A percentile compares a stretch with the other conserved stretches of the same genome.
Evolutionary conservation across 148 eudicot species (phyloP).

Genomic region (Diospyros kaki): DNA sequence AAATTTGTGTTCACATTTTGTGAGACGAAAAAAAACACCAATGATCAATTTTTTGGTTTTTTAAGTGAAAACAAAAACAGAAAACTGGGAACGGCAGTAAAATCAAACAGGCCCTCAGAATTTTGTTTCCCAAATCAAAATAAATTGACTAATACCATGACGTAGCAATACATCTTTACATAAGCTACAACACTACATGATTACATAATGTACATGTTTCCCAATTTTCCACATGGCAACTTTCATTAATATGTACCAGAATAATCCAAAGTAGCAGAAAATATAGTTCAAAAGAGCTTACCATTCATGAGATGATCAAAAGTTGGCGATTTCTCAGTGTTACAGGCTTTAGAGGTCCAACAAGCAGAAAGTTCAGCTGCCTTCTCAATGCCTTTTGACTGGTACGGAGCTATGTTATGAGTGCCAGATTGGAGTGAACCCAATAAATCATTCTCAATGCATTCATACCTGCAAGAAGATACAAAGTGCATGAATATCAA

Average conservation of each 20-base stretch:
- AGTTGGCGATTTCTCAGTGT: slow-evolving; percentile 12
- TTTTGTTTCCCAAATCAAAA: too few species aligned
- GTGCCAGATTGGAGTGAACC: slow-evolving; percentile 39
- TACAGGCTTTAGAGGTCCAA: slow-evolving; percentile 17
- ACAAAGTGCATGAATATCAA: slow-evolving; percentile 7
- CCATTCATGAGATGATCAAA: slow-evolving; percentile 22
- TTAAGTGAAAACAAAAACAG: too few species aligned
- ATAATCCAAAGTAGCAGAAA: too few species aligned
- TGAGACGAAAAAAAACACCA: too few species aligned
- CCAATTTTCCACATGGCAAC: background rate
- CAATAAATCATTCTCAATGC: slow-evolving; percentile 61
- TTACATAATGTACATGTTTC: background rate
- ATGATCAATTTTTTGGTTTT: too few species aligned
- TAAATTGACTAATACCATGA: too few species aligned
- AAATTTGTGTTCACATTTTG: too few species aligned
- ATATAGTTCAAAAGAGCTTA: slow-evolving; percentile 16
- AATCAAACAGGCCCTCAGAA: too few species aligned
- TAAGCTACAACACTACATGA: background rate
- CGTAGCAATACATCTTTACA: too few species aligned
- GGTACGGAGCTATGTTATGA: slow-evolving; percentile 57
- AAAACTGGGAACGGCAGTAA: too few species aligned
- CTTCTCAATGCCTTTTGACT: slow-evolving; percentile 57
- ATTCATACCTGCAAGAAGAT: slow-evolving; percentile 52
- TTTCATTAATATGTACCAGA: background rate
- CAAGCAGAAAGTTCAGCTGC: slow-evolving; percentile 40